Evolutionary conservation across 331 rosid genomes (phyloP), one percentile per base, ranked within the genome.

Genomic region (Pyracantha coccinea): DNA sequence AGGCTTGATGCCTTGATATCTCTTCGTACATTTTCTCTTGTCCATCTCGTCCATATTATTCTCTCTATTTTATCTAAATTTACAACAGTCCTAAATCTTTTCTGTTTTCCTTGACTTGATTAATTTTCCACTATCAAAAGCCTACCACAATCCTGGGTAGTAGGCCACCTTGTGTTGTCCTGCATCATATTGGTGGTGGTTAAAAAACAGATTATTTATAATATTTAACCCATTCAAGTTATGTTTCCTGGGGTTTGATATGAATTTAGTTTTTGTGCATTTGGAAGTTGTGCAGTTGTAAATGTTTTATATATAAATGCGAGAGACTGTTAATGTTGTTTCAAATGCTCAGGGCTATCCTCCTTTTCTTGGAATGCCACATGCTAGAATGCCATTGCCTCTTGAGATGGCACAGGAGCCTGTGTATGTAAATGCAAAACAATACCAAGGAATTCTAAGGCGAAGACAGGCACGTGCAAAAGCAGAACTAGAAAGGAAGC

Each of bases 381-480:
- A 92, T 85, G 85, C 96, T 75, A 86, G 99, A 81, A 94, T 94
- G 97, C 92, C 97, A 35, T 90, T 94, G 84, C 97, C 97, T 60
- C 95, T 87, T 45, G 97, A 94, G 88, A 89, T 92, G 91, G 86
- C 97, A 71, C 99, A 94, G 70, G 99, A 94, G 77, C 99, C 99
- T 73, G 99, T 94, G 59, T 94, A 89, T 75, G 99, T 94, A 82
- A 94, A 94, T 74, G 99, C 99, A 21, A 94, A 94, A 72, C 99
- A 94, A 75, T 94, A 92, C 96, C 97, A 89, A 81, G 99, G 97
- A 74, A 94, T 94, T 87, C 86, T 94, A 65, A 88, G 99, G 91
- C 89, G 97, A 65, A 90, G 99, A 82, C 96, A 92, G 78, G 99
- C 99, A 68, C 97, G 97, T 32, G 97, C 99, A 10, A 94, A 94